phyloP scores from a whole-genome alignment of 441 rosid genomes.

The Kokia cookei region DNA sequence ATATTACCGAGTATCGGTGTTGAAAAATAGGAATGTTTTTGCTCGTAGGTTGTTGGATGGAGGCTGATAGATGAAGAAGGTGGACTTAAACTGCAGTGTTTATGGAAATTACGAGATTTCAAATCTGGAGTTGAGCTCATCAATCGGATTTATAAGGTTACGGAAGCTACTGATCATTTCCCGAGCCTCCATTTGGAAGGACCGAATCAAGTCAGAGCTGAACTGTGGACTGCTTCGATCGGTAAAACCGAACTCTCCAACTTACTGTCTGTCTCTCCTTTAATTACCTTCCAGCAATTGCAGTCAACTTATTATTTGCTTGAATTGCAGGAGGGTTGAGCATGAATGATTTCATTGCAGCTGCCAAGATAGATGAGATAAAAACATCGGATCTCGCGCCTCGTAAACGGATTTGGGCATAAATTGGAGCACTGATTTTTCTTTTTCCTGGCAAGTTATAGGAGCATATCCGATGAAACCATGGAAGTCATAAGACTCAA shows the following conservation, averaged over 20 bases:
- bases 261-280: background rate
- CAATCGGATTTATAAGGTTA: conserved; percentile 59
- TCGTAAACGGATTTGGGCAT: conserved; percentile 82
- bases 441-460: no score
- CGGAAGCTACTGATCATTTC: conserved; percentile 63
- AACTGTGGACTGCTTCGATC: conserved; percentile 67
- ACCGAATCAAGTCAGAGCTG: conserved; percentile 78
- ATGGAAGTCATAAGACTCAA: background rate
- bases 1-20: background rate
- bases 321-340: conserved; percentile 74
- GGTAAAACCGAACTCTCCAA: conserved; percentile 33
- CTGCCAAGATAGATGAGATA: conserved; percentile 82
- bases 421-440: background rate
- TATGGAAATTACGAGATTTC: conserved; percentile 81
- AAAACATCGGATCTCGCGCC: conserved; percentile 86
- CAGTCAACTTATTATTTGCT: background rate
- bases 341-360: conserved; percentile 81
- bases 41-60: conserved; percentile 76
- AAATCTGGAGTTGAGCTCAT: conserved; percentile 76
- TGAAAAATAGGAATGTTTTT: background rate
- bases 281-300: background rate
- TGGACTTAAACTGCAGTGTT: conserved; percentile 64
- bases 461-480: background rate
- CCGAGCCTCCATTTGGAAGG: conserved; percentile 72
- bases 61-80: conserved; percentile 70